Base-by-base conservation (phyloP, 169 alveolate species). In the Plasmodium malariae region DNA sequence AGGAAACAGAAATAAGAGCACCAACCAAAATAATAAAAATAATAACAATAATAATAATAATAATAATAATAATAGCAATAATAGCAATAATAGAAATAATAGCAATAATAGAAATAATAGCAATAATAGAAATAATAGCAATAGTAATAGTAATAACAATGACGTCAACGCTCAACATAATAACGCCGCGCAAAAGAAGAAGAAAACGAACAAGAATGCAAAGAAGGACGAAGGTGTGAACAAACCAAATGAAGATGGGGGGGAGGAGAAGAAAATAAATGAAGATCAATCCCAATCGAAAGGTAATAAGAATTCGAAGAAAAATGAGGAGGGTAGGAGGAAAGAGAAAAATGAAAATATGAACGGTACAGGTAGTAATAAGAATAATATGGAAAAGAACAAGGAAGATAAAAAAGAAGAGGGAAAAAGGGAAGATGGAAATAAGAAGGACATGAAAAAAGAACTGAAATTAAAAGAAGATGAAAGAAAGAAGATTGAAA, bases 401-500 rank as follows among this genome's bases (percentile, higher is more conserved):
- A 67, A 63, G 14, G 36, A 72, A 0, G 17, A n/a, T 5, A 17
- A 24, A 5, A 65, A 37, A 1, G 55, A 34, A 11, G 24, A 9
- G 11, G 14, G 2, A n/a, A 24, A 5, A 14, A 55, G 45, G 28
- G 65, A 78, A 5, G 70, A 67, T 19, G 78, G 65, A 32, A 30
- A 36, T 24, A 80, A 80, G 30, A 80, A 80, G 21, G 80, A 80
- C n/a, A 5, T 36, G 59, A 80, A 80, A 36, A 80, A 65, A 45
- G 80, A 65, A 3, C 37, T 80, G 6, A 80, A 80, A 69, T 69
- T 80, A 40, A 65, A 65, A 17, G 90, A 80, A 14, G 90, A 80
- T 28, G 90, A 80, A 49, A 80, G 90, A 28, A 80, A 80, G 49
- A 80, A 80, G 65, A 63, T 36, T 0, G 90, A 65, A 80, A 80